Base-by-base conservation (phyloP, 352 stramenopile species). In the Globisporangium parvum region DNA sequence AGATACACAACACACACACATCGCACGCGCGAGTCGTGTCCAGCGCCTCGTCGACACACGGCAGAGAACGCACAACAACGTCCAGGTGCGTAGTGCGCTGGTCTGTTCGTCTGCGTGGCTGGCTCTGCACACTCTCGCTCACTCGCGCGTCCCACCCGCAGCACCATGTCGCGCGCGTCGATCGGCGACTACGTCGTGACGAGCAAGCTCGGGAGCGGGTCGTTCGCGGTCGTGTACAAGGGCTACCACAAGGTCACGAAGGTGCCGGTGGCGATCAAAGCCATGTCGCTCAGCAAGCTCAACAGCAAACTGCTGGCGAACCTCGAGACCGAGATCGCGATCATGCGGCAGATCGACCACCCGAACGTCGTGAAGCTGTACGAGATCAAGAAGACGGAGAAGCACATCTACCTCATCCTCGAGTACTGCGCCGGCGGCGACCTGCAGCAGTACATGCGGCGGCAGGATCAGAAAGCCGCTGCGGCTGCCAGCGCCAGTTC, bases 391-490 rank as follows among this genome's bases (percentile, higher is more conserved):
- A 97, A 98, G 66, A 97, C 87, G 23, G 77, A 96, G 52, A 82
- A 91, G 33, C 88, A 98, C 71, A 98, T 98, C 71, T 98, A 98
- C 72, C 73, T 99, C 20, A 82, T 98, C 54, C 83, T 99, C 50
- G 96, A 99, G 74, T 98, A 97, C 61, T 98, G 95, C 62, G 85
- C 77, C 12, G 96, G 96, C 11, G 96, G 96, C 10, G 96, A 99
- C 68, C 71, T 99, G n/a, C 91, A 98, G 62, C 76, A 93, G 39
- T 87, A 96, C 57, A 98, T 98, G 71, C 77, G 88, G 6, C 73
- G 73, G 4, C 70, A 79, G 23, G 66, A 79, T 56, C 63, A 73
- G 52, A 51, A 63, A 26, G 39, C 47, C 23, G 51, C 47, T 24
- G 51, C 44, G 1, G 51, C 57, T 3, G 26, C 28, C 2, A 37